These are phyloP conservation scores for Sclerotinia sclerotiorum DNA, from an alignment of 2,329 filamentous ascomycete genomes.

Conservation along the genomic window DNA sequence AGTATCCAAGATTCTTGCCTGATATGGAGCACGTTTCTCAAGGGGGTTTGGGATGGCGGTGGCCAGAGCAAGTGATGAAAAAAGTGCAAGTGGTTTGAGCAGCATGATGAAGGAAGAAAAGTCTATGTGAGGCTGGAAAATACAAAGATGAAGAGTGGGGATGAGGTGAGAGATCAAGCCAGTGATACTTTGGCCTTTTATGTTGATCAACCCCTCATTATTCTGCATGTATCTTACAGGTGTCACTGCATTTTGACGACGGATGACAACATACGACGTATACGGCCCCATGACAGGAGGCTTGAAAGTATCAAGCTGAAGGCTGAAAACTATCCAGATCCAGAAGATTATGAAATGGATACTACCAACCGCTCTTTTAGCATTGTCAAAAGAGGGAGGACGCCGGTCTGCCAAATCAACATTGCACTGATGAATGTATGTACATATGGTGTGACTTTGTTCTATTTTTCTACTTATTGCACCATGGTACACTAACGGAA, in stretches of 20 bases:
- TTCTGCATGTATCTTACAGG: background rate
- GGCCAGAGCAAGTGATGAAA: background rate
- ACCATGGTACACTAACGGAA: background rate
- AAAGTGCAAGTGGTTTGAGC: background rate
- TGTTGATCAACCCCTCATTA: background rate
- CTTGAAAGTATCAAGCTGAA: background rate
- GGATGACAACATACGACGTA: background rate
- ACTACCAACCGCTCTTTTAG: background rate
- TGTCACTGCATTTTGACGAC: background rate
- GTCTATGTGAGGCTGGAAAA: too few species aligned
- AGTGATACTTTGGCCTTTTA: background rate
- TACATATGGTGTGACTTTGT: background rate
- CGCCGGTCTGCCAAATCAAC: background rate
- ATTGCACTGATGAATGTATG: background rate
- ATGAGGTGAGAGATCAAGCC: background rate
- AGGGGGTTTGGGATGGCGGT: background rate
- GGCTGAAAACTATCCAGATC: background rate
- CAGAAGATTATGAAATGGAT: background rate
- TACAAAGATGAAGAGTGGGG: background rate
- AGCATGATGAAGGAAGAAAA: background rate
- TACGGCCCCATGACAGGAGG: background rate
- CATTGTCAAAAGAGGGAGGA: background rate
- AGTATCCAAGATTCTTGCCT: slow-evolving; percentile 13
- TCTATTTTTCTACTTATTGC: background rate
- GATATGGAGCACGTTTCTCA: slow-evolving; percentile 15